Base-by-base conservation (phyloP, 2,329 filamentous ascomycete genomes). In the Dactylellina haptotyla region DNA sequence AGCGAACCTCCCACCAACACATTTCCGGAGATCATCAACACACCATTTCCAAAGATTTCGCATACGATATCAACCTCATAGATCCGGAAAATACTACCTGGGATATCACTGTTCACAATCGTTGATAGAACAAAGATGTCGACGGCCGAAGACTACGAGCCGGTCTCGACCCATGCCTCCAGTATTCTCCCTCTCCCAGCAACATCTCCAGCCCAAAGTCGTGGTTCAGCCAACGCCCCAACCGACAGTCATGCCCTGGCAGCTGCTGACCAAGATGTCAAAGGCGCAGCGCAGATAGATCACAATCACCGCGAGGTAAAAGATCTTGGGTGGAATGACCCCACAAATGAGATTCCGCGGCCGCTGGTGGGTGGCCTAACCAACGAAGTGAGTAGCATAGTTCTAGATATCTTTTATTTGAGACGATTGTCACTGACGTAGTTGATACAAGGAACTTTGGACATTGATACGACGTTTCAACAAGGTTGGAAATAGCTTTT, bases 401-500 rank as follows among this genome's bases (percentile, higher is more conserved):
- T n/a, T n/a, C n/a, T n/a, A n/a, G n/a, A n/a, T n/a, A n/a, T n/a
- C n/a, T n/a, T n/a, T n/a, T n/a, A n/a, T n/a, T n/a, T n/a, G n/a
- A n/a, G n/a, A n/a, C n/a, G n/a, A n/a, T n/a, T n/a, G n/a, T n/a
- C n/a, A n/a, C n/a, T n/a, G 4, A 34, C n/a, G 9, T 12, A 50
- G 4, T 34, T 23, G 10, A 23, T 32, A 30, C 4, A 41, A 90
- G 54, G 87, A 89, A 63, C 79, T 90, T 4, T 90, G 88, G 87
- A 83, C 87, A 75, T 80, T 89, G 25, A 80, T 89, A 43, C 81
- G 88, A 58, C 81, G 88, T 14, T 89, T 89, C 77, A 88, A 90
- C 77, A 89, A 89, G 82, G 86, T 86, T 76, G 34, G 76, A 32
- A 41, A 5, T 41, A 41, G 3, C 6, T 2, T 8, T 12, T 28